Conservation (phyloP, 768 basidiomycete genomes). For the Pisolithus microcarpus region DNA sequence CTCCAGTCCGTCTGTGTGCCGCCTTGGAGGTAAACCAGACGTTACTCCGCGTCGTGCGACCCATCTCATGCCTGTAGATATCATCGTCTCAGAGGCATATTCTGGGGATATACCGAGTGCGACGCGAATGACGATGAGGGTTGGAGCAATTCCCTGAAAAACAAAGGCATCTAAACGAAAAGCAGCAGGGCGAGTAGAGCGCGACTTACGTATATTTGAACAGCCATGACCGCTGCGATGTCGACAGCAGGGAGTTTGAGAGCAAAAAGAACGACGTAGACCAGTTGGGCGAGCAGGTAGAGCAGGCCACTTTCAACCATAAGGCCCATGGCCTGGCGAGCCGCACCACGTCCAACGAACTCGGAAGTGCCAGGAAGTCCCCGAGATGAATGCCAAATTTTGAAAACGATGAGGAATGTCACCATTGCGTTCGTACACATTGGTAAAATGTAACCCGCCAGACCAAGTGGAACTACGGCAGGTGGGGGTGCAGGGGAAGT, state of each 20-base stretch:
- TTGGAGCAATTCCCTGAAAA: slow-evolving; percentile 28
- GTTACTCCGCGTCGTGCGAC: slow-evolving; percentile 7
- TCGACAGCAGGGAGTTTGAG: slow-evolving; percentile 27
- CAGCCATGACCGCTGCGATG: slow-evolving; percentile 30
- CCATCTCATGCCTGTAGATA: slow-evolving; percentile 23
- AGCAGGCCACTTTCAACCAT: slow-evolving; percentile 35
- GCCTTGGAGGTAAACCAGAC: slow-evolving; percentile 11
- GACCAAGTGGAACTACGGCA: slow-evolving; percentile 28
- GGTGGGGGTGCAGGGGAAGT: slow-evolving; percentile 29
- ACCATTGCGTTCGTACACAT: slow-evolving; percentile 37
- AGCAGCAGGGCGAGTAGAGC: background rate
- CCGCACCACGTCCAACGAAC: slow-evolving; percentile 9
- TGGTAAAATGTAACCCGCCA: slow-evolving; percentile 32
- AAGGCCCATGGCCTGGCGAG: slow-evolving; percentile 26
- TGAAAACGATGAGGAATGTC: slow-evolving; percentile 34
- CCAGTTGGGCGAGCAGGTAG: slow-evolving; percentile 33
- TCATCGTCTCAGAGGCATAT: slow-evolving; percentile 6
- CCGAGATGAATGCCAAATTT: slow-evolving; percentile 29
- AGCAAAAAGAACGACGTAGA: slow-evolving; percentile 36
- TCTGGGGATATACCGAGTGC: slow-evolving; percentile 26
- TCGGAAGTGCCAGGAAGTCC: slow-evolving; percentile 4
- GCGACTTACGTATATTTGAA: slow-evolving; percentile 34
- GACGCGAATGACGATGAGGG: slow-evolving; percentile 31
- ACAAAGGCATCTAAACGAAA: background rate
- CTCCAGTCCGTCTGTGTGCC: slow-evolving; percentile 14